Evolutionary conservation across 2,329 filamentous ascomycete species (phyloP).

Genomic region (Colletotrichum tanaceti): DNA sequence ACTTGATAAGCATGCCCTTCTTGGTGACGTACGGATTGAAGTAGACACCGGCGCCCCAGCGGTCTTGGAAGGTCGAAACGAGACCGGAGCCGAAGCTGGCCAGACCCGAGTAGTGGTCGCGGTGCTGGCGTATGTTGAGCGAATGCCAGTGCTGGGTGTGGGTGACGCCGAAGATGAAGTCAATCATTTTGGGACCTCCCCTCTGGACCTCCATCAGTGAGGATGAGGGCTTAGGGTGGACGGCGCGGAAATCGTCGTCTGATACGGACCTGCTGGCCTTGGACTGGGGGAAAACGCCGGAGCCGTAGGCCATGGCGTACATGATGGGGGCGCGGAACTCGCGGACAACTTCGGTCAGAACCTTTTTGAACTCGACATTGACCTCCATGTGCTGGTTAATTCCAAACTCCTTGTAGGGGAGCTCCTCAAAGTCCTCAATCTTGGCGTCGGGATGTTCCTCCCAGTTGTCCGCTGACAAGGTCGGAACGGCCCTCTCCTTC

Average conservation of each 20-base stretch:
- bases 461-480: slow-evolving; percentile 50
- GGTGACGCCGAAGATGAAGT: slow-evolving; percentile 96
- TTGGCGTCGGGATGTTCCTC: slow-evolving; percentile 56
- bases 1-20: slow-evolving; percentile 97
- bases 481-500: slow-evolving; percentile 27
- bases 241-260: slow-evolving; percentile 68
- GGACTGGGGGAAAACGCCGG: slow-evolving; percentile 90
- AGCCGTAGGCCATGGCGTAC: slow-evolving; percentile 97
- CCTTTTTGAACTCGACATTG: slow-evolving; percentile 94
- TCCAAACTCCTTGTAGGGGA: slow-evolving; percentile 74
- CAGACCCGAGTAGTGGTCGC: slow-evolving; percentile 90
- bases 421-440: slow-evolving; percentile 58
- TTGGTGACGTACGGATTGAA: slow-evolving; percentile 97
- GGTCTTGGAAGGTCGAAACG: slow-evolving; percentile 87
- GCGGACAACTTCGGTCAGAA: slow-evolving; percentile 86
- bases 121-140: slow-evolving; percentile 88
- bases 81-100: slow-evolving; percentile 85
- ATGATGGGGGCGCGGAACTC: slow-evolving; percentile 93
- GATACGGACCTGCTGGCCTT: slow-evolving; percentile 62
- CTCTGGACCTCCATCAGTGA: slow-evolving; percentile 88
- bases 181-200: slow-evolving; percentile 93
- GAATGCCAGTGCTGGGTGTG: slow-evolving; percentile 98
- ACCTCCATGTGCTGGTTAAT: slow-evolving; percentile 97
- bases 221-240: slow-evolving; percentile 84
- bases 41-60: slow-evolving; percentile 92